These are phyloP conservation scores for Metarhizium rileyi DNA, from an alignment of 2,329 filamentous ascomycete genomes.

Conservation along the genomic window DNA sequence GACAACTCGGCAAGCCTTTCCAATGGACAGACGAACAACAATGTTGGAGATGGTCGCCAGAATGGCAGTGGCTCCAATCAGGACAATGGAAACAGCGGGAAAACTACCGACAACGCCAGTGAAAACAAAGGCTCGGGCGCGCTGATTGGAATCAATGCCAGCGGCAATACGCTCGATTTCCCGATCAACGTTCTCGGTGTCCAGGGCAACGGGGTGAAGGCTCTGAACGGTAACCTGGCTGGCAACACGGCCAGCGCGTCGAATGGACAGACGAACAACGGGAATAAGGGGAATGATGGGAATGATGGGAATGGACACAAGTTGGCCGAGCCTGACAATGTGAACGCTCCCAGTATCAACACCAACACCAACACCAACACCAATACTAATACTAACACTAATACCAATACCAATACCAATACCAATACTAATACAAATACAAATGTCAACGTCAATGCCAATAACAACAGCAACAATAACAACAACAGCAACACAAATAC, in stretches of 20 bases:
- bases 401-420: too few species aligned
- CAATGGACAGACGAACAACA: too few species aligned
- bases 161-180: not conserved
- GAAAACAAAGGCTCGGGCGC: not conserved
- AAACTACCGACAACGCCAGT: not conserved
- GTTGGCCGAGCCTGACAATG: too few species aligned
- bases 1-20: not conserved
- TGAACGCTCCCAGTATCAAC: not conserved
- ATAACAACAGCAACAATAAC: not conserved
- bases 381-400: too few species aligned
- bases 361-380: not conserved
- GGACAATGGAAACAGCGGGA: not conserved
- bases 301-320: not conserved
- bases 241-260: not conserved
- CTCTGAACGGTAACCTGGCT: not conserved
- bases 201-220: not conserved
- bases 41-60: not conserved
- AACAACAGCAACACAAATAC: not conserved
- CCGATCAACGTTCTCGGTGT: constrained; percentile 1
- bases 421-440: too few species aligned
- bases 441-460: not conserved
- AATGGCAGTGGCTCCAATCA: not conserved
- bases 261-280: not conserved
- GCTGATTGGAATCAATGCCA: not conserved
- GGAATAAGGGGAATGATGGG: not conserved